phyloP scores from a whole-genome alignment of 164 flowering plant genomes.

The Paratinospora sagittata region DNA sequence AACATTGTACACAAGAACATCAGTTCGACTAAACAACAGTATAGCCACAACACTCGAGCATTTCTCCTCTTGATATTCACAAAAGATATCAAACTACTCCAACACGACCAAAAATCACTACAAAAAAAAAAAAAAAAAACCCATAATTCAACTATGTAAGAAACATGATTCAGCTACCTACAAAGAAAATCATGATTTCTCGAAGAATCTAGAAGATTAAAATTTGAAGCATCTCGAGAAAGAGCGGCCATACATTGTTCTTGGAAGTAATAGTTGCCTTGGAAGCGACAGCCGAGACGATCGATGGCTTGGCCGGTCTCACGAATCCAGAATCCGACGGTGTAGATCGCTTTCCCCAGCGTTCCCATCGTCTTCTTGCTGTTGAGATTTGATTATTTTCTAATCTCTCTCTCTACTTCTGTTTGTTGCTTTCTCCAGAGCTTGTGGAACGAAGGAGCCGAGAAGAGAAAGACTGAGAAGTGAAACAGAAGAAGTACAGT shows the following conservation, averaged over 20 bases:
- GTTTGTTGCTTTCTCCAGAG: neutral
- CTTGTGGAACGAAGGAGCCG: neutral
- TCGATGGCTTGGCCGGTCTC: slow-evolving; percentile 90
- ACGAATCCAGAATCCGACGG: slow-evolving; percentile 90
- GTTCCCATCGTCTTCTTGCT: slow-evolving; percentile 48
- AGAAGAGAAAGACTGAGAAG: slow-evolving; percentile 2
- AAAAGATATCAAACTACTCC: too few species aligned
- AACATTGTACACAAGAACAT: too few species aligned
- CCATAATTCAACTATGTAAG: too few species aligned
- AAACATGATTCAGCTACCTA: too few species aligned
- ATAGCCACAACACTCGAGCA: too few species aligned
- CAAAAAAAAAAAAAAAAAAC: too few species aligned
- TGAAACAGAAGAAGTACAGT: neutral
- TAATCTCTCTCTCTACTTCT: neutral
- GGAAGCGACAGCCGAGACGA: slow-evolving; percentile 84
- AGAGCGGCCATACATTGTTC: slow-evolving; percentile 45
- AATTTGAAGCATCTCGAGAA: neutral
- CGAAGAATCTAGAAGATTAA: too few species aligned
- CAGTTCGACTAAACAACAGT: too few species aligned
- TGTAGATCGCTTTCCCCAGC: slow-evolving; percentile 67
- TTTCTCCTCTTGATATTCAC: too few species aligned
- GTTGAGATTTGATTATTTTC: neutral
- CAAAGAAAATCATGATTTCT: too few species aligned
- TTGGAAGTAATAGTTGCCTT: slow-evolving; percentile 65
- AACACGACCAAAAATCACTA: too few species aligned